A percentile compares a stretch with the other conserved stretches of the same genome.
phyloP scores from a whole-genome alignment of 805 yeast species.

The Cyberlindnera euphorbiae region DNA sequence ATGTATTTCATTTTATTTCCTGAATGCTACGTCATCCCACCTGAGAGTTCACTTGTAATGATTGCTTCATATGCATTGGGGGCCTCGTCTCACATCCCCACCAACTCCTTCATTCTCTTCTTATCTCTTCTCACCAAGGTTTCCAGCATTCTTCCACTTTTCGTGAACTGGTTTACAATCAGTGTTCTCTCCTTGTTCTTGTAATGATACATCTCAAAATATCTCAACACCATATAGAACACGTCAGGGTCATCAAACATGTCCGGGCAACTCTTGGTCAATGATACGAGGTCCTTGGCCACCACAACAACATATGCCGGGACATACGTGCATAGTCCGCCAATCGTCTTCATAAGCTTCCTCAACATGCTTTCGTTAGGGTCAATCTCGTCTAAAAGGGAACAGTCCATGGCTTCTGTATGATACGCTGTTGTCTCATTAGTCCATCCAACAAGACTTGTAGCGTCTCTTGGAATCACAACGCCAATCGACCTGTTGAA shows the following conservation, averaged over 20 bases:
- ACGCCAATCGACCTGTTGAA: slow-evolving; percentile 40
- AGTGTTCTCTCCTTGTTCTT: slow-evolving; percentile 59
- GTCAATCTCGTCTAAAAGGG: slow-evolving; percentile 9
- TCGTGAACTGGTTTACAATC: slow-evolving; percentile 57
- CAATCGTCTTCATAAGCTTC: slow-evolving; percentile 35
- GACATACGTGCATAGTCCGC: slow-evolving; percentile 53
- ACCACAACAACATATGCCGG: slow-evolving; percentile 42
- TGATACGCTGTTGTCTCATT: slow-evolving; percentile 6
- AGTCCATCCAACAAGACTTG: slow-evolving; percentile 26
- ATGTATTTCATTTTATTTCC: no score
- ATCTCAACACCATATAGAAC: slow-evolving; percentile 46
- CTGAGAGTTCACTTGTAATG: no score
- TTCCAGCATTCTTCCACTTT: slow-evolving; percentile 47
- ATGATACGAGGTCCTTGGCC: slow-evolving; percentile 47
- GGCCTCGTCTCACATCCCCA: slow-evolving; percentile 14
- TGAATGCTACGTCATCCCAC: no score
- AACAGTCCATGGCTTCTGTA: slow-evolving; percentile 11
- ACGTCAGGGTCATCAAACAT: slow-evolving; percentile 52
- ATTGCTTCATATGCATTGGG: no score
- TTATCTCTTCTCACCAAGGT: slow-evolving; percentile 43
- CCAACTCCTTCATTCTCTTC: slow-evolving; percentile 23
- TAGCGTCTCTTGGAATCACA: slow-evolving; percentile 34
- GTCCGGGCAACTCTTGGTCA: slow-evolving; percentile 47
- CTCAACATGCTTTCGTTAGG: slow-evolving; percentile 27
- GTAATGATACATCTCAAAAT: slow-evolving; percentile 53